Evolutionary conservation across 2,329 filamentous ascomycete genomes (phyloP), one percentile per base, ranked within the genome.

Genomic region (Phaeomoniella chlamydospora): DNA sequence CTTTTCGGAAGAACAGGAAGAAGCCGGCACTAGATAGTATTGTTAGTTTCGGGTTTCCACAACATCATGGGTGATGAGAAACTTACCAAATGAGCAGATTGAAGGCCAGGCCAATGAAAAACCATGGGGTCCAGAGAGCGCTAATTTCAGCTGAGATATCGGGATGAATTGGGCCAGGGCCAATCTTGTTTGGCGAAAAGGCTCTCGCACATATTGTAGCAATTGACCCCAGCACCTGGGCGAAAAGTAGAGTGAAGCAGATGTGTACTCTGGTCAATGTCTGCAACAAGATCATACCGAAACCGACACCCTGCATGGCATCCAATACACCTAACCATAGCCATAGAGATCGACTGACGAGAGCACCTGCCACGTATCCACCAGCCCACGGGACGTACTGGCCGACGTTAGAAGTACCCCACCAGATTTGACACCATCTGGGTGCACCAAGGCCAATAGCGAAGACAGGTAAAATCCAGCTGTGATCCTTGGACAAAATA

Each of bases 291-390:
- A 80, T 72, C 74, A 79, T 80, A 37, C 76, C 76, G 37, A 80
- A 69, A 2, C 76, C 76, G 2, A 79, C 68, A 29, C 74, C 73
- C 50, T 80, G 76, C 4, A 80, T 56, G 6, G 71, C 65, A 45
- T 80, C 76, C 6, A 80, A 59, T 3, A 78, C 64, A 29, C 76
- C 76, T 0, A 80, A 65, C 74, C 75, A 80, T 9, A 80, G 61
- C 75, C 76, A 80, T 3, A 79, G 54, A 37, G 61, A 57, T 30
- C 75, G 62, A 2, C 70, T 70, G 5, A 73, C 53, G 1, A 79
- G 50, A 0, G 75, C 71, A 3, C 68, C 65, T 5, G 65, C 61
- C 1, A 70, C 53, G 13, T 67, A 65, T 2, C 59, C 57, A 29
- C 70, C 70, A 4, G 69, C 69, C 74, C 74, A 79, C 2, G 76